Base-by-base conservation (phyloP, 805 yeast genomes). In the Myxozyma nipponensis region DNA sequence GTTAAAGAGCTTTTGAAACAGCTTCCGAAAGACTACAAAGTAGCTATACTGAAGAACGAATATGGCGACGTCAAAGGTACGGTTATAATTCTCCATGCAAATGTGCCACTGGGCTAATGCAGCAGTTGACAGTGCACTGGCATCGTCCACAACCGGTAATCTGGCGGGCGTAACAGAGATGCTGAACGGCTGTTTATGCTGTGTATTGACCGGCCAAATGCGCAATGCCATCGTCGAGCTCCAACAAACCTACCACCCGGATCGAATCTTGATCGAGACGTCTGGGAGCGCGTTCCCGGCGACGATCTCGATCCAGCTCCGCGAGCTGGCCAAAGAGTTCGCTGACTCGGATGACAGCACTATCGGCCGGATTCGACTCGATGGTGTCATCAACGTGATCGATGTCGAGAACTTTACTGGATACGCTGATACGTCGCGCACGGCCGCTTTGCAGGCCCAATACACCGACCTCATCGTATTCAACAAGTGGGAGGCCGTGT, bases 211-310 rank as follows among this genome's bases (percentile, higher is more conserved):
- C 18, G 60, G 60, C 4, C 59, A 52, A 34, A 47, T 57, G 60
- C 52, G 56, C 22, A 56, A 49, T 3, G 57, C 60, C 17, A 49
- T 57, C 17, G 24, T 43, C 17, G 60, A 57, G 34, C 23, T 57
- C 15, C 59, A 49, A 28, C 38, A 40, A 19, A 50, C 43, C 10
- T 52, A 49, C 39, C 10, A 44, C 17, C 60, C 60, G 3, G 60
- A 57, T 34, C 39, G 60, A 9, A 57, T 57, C 9, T 32, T 57
- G 28, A 47, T 57, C n/a, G 60, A 57, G 44, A 57, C 60, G 7
- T 57, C 60, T 2, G 60, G 60, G 18, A 56, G 56, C 19, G 60
- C 60, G 17, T 56, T 57, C 42, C 60, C 60, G 15, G 60, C 60
- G 1, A 54, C 58, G 19, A 48, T 57, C 7, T 45, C 57, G 10